Conservation (phyloP, 306 rosid genomes). For the Rosa chinensis region DNA sequence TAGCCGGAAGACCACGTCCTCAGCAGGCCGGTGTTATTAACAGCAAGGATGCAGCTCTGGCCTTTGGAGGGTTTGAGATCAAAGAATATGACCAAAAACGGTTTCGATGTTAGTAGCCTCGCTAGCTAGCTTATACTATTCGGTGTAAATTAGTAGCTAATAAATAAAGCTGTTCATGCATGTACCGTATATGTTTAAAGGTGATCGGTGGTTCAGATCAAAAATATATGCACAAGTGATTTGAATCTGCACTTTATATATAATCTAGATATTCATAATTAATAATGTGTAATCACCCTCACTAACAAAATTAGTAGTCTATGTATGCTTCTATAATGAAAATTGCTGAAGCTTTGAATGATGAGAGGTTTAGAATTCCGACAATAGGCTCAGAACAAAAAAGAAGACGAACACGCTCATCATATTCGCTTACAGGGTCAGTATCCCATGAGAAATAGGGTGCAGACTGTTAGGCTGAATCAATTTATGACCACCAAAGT, state of each 20-base stretch:
- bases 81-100: neutral
- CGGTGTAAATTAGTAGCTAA: neutral
- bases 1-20: neutral
- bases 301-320: no score
- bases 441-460: no score
- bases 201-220: neutral
- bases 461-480: no score
- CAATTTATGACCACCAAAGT: no score
- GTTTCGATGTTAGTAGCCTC: neutral
- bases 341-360: no score
- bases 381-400: no score
- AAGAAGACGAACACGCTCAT: no score
- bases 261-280: no score
- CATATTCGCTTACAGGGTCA: no score
- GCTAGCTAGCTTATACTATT: neutral
- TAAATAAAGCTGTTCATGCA: neutral
- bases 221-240: neutral
- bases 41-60: slow-evolving; percentile 1
- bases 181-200: neutral
- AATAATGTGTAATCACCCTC: no score
- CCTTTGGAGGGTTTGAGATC: slow-evolving; percentile 7
- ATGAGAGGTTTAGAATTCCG: no score
- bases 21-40: neutral
- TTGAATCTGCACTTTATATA: neutral
- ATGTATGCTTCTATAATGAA: no score